Evolutionary conservation across 2,329 filamentous ascomycete genomes (phyloP), one percentile per base, ranked within the genome.

Genomic region (Microcyclospora pomicola): DNA sequence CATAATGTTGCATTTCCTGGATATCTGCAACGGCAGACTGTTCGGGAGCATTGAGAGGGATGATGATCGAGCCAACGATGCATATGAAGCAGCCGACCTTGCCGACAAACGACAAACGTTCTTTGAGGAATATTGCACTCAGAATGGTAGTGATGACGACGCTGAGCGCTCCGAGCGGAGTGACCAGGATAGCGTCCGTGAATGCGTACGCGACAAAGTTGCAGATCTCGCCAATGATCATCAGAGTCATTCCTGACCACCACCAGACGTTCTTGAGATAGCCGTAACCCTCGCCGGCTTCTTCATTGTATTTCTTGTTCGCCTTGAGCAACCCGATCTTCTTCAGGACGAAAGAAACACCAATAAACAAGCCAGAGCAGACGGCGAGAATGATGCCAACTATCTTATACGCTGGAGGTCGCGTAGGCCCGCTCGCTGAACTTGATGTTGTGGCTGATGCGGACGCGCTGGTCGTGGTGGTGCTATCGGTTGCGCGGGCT

Each of bases 141-240:
- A 96, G 67, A 33, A 96, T 73, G 13, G 91, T 87, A 35, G 84
- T 88, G 45, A 96, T 79, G 38, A 98, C 91, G 42, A 96, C 91
- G 2, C 84, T 85, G 36, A 96, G 67, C 3, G 88, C 88, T 44
- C 88, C 88, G 38, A 96, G 68, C 4, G 88, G 87, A 0, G 88
- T 95, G 38, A 96, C 88, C 46, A 96, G 67, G 50, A 96, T 95
- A 43, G 88, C 88, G 60, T 96, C 91, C 45, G 91, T 91, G 53
- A 96, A 96, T 40, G 86, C 84, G 57, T 96, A 96, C 38, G 91
- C 91, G 57, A 88, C 84, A 59, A 96, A 93, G 63, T 98, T 98
- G 73, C 85, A 93, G 40, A 94, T 75, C 62, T 98, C 91, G 49
- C 91, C 91, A 32, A 96, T 53, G 50, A 96, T 94, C 91, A 98